A percentile compares a stretch with the other conserved stretches of the same genome.
These are phyloP conservation scores for Tuber borchii DNA, from an alignment of 495 filamentous ascomycete species.

Conservation along the genomic window DNA sequence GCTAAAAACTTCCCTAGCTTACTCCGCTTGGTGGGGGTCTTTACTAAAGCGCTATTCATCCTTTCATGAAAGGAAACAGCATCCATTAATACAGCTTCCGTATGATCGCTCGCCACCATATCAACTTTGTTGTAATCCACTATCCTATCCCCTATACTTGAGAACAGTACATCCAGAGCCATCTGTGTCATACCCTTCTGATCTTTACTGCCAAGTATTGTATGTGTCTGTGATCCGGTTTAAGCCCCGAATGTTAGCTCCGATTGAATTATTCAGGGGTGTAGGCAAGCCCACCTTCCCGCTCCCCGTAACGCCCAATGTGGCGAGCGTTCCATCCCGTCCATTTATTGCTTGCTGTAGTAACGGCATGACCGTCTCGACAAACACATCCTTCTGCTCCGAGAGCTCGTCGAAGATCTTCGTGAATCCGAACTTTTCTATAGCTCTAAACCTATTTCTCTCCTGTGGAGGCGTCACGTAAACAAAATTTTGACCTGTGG, in stretches of 20 bases:
- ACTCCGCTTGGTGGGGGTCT: not conserved
- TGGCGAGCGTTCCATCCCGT: constrained; percentile 83
- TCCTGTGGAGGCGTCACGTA: constrained; percentile 37
- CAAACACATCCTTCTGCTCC: constrained; percentile 78
- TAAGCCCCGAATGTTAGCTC: not conserved
- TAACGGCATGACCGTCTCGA: constrained; percentile 69
- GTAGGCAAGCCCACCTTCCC: constrained; percentile 65
- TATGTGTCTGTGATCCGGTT: constrained; percentile 67
- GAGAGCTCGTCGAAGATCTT: constrained; percentile 82
- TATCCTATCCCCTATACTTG: constrained; percentile 61
- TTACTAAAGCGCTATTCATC: constrained; percentile 13
- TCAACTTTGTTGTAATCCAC: constrained; percentile 47
- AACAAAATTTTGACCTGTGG: constrained; percentile 28
- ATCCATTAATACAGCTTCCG: constrained; percentile 74
- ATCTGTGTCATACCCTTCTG: constrained; percentile 89
- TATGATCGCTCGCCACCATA: constrained; percentile 61
- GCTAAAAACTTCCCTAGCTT: not conserved
- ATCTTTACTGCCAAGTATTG: constrained; percentile 81
- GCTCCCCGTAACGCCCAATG: constrained; percentile 88
- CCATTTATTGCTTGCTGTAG: constrained; percentile 68
- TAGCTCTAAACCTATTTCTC: constrained; percentile 61
- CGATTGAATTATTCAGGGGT: not conserved
- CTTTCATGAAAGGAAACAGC: constrained; percentile 72
- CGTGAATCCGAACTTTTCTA: constrained; percentile 93
- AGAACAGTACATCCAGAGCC: constrained; percentile 80